Evolutionary conservation across 2,329 filamentous ascomycete genomes (phyloP).

Genomic region (Colletotrichum abscissum): DNA sequence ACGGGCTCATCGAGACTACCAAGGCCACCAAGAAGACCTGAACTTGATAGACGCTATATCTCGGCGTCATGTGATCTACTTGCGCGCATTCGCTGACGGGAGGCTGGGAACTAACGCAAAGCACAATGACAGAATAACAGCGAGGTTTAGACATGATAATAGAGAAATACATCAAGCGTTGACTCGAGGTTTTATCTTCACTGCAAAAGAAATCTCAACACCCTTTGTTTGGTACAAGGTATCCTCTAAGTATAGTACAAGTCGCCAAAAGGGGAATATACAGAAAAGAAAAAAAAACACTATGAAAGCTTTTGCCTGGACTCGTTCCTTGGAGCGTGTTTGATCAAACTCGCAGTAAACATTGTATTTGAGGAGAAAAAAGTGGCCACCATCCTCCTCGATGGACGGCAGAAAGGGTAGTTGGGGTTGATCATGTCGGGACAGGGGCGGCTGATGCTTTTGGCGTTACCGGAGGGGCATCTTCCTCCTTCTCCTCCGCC

Average conservation of each 20-base stretch:
- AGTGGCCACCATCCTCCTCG: background rate
- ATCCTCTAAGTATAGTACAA: slow-evolving; percentile 35
- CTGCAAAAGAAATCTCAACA: slow-evolving; percentile 11
- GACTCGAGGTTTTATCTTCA: background rate
- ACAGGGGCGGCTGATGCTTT: background rate
- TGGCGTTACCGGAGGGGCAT: slow-evolving; percentile 19
- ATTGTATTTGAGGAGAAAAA: slow-evolving; percentile 1
- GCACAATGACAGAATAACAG: background rate
- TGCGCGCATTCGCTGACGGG: background rate
- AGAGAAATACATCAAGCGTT: background rate
- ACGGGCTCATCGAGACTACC: slow-evolving; percentile 45
- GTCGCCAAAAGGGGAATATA: slow-evolving; percentile 20
- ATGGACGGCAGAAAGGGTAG: background rate
- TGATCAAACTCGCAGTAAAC: background rate
- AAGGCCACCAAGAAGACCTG: background rate
- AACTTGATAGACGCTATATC: background rate
- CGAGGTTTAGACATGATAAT: background rate
- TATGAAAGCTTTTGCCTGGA: slow-evolving; percentile 22
- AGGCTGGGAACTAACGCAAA: background rate
- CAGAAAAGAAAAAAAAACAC: slow-evolving; percentile 12
- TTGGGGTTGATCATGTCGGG: background rate
- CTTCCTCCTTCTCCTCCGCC: background rate
- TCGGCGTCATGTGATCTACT: background rate
- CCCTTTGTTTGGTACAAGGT: slow-evolving; percentile 34
- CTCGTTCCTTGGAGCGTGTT: slow-evolving; percentile 16